Percentiles rank a stretch among this genome's conserved stretches.
These are phyloP conservation scores for Lecanicillium sp. DNA, from an alignment of 2,329 filamentous ascomycete genomes.

Conservation along the genomic window DNA sequence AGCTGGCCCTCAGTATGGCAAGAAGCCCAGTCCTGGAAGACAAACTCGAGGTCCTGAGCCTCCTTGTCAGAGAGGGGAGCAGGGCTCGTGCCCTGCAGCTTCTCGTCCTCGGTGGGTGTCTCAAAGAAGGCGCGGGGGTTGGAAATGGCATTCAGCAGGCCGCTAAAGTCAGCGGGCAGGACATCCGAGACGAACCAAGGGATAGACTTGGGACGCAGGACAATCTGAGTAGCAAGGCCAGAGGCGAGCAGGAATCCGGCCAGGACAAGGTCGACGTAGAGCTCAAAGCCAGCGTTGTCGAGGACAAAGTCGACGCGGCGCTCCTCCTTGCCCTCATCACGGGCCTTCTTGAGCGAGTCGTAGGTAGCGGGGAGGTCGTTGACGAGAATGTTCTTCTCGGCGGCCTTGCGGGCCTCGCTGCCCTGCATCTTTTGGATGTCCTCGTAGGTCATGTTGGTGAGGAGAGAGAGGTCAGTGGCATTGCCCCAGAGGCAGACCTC, in stretches of 20 bases:
- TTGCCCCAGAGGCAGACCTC: constrained; percentile 98
- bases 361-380: constrained; percentile 77
- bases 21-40: constrained; percentile 74
- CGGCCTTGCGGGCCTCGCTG: constrained; percentile 72
- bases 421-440: constrained; percentile 97
- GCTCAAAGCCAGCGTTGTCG: constrained; percentile 94
- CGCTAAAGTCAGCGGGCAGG: constrained; percentile 72
- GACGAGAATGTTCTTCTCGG: constrained; percentile 84
- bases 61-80: constrained; percentile 60
- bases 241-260: constrained; percentile 82
- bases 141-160: constrained; percentile 73
- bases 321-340: constrained; percentile 54
- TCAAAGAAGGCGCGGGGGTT: constrained; percentile 73
- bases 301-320: constrained; percentile 88
- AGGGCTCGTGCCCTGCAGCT: constrained; percentile 46
- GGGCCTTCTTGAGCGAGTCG: constrained; percentile 54
- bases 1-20: constrained; percentile 80
- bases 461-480: constrained; percentile 84
- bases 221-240: constrained; percentile 75
- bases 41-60: constrained; percentile 56
- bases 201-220: constrained; percentile 88
- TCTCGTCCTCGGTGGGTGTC: constrained; percentile 60
- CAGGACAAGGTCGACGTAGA: constrained; percentile 89
- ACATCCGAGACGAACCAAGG: constrained; percentile 99
- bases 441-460: constrained; percentile 85